A percentile compares a stretch with the other conserved stretches of the same genome.
These are phyloP conservation scores for Arthrobotrys conoides DNA, from an alignment of 2,329 filamentous ascomycete species.

Conservation along the genomic window DNA sequence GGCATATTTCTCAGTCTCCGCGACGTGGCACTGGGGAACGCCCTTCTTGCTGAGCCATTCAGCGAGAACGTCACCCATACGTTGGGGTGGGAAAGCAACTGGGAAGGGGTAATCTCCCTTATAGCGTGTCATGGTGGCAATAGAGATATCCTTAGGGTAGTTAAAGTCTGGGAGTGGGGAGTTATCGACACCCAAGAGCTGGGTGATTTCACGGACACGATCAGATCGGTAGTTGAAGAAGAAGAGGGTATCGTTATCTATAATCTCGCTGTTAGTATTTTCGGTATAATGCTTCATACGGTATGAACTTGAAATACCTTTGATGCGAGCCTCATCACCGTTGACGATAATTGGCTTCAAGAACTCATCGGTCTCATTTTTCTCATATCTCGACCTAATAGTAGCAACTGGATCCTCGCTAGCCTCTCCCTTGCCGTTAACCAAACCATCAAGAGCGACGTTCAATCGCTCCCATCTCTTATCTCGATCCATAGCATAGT, in stretches of 20 bases:
- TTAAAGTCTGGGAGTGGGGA: conserved; percentile 91
- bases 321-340: conserved; percentile 85
- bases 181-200: conserved; percentile 92
- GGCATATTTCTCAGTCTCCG: conserved; percentile 99
- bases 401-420: conserved; percentile 87
- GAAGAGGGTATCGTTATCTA: conserved; percentile 93
- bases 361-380: conserved; percentile 95
- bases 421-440: conserved; percentile 88
- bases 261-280: not conserved
- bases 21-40: conserved; percentile 93
- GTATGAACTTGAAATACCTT: conserved; percentile 72
- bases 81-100: conserved; percentile 91
- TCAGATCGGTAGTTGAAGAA: conserved; percentile 99
- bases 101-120: conserved; percentile 94
- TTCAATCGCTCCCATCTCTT: conserved; percentile 98
- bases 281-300: not conserved
- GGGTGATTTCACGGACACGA: conserved; percentile 94
- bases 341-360: conserved; percentile 96
- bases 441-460: conserved; percentile 86
- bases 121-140: conserved; percentile 99
- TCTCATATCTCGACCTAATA: conserved; percentile 88
- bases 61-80: conserved; percentile 97
- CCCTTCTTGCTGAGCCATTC: conserved; percentile 94
- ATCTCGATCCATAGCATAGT: conserved; percentile 99
- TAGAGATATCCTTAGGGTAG: conserved; percentile 87